phyloP scores from a whole-genome alignment of 345 rosid genomes.

The Eucalyptus grandis region DNA sequence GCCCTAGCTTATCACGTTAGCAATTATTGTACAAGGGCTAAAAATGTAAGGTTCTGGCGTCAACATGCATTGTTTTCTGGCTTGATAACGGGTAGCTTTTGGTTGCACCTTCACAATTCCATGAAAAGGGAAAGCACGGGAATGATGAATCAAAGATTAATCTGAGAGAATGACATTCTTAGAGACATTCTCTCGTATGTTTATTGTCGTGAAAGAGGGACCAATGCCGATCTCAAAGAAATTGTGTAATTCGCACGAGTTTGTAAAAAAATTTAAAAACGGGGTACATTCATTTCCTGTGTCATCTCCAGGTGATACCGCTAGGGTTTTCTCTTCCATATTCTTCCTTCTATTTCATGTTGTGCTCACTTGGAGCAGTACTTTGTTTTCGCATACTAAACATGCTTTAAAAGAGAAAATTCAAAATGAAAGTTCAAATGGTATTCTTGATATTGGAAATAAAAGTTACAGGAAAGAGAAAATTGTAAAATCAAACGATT shows the following conservation, averaged over 20 bases:
- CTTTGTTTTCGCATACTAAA: background rate
- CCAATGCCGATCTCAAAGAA: background rate
- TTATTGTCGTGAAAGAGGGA: background rate
- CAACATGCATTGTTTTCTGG: background rate
- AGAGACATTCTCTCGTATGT: background rate
- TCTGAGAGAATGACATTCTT: background rate
- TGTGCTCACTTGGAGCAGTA: background rate
- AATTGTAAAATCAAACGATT: background rate
- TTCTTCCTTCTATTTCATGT: background rate
- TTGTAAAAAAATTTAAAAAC: background rate
- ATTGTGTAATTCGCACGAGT: background rate
- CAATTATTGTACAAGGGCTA: background rate
- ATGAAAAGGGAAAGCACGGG: background rate
- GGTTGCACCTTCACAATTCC: background rate
- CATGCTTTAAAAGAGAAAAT: background rate
- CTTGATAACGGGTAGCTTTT: background rate
- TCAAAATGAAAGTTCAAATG: background rate
- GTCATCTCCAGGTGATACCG: background rate
- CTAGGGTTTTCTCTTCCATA: background rate
- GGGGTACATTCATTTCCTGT: background rate
- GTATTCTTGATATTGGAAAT: background rate
- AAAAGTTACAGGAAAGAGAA: background rate
- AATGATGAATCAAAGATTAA: background rate
- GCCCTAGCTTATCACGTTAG: background rate
- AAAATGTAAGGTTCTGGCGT: background rate